Percentiles rank a stretch among this genome's conserved stretches.
Conservation (phyloP, 2,329 filamentous ascomycete species). For the Penicillium decumbens region DNA sequence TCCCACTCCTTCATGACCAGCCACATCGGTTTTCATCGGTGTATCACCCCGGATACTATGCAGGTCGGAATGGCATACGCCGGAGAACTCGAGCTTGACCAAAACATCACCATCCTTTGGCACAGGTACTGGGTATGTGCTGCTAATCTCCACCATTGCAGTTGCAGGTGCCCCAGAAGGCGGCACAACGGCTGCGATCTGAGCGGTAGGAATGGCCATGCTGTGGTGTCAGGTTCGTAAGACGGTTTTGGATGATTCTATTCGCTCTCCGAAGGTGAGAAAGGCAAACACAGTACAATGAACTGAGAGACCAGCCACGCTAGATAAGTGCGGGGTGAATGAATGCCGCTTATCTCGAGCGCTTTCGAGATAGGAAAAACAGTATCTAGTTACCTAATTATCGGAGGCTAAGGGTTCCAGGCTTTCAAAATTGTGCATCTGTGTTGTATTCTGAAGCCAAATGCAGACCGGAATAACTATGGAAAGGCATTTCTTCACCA, state of each 20-base stretch:
- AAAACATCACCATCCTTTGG: slow-evolving; percentile 42
- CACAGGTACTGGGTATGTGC: slow-evolving; percentile 32
- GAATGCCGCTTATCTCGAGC: slow-evolving; percentile 14
- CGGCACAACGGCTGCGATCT: slow-evolving; percentile 32
- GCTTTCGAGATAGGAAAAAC: background rate
- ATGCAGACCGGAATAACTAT: background rate
- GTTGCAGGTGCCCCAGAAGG: slow-evolving; percentile 18
- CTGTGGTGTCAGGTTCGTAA: background rate
- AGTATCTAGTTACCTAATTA: background rate
- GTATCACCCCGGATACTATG: slow-evolving; percentile 44
- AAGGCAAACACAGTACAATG: background rate
- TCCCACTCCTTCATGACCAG: slow-evolving; percentile 47
- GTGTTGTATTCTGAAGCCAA: background rate
- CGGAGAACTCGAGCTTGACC: slow-evolving; percentile 46
- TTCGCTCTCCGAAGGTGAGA: background rate
- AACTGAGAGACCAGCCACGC: background rate
- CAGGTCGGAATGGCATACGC: slow-evolving; percentile 48
- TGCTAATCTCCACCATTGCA: slow-evolving; percentile 24
- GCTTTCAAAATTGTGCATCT: background rate
- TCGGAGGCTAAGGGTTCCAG: background rate
- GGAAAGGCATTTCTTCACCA: background rate
- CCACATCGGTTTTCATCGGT: slow-evolving; percentile 44
- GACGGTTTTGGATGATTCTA: background rate
- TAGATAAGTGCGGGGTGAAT: slow-evolving; percentile 15
- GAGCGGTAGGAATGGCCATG: slow-evolving; percentile 23